phyloP scores from a whole-genome alignment of 1,284 basidiomycete genomes.

The Boletus smithii region DNA sequence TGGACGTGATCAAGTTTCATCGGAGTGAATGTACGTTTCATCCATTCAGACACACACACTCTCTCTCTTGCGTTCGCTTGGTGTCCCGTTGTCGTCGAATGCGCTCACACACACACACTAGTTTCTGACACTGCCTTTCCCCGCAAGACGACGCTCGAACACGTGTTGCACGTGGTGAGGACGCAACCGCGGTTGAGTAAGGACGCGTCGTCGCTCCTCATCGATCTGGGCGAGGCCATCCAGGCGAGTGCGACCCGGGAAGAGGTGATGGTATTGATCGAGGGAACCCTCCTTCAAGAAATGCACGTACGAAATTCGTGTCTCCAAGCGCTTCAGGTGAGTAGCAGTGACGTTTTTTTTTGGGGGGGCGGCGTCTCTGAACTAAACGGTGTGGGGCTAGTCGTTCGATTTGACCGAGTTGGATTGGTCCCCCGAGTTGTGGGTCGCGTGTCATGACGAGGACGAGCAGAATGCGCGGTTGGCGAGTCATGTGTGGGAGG shows the following conservation, averaged over 20 bases:
- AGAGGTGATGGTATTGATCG: constrained; percentile 69
- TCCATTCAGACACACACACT: too few species aligned
- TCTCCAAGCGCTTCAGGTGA: constrained; percentile 86
- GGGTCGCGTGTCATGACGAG: constrained; percentile 87
- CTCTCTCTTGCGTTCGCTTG: too few species aligned
- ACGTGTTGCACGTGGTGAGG: constrained; percentile 74
- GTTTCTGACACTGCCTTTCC: constrained; percentile 73
- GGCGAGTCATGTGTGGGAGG: constrained; percentile 88
- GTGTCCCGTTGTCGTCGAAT: too few species aligned
- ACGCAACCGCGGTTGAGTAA: constrained; percentile 83
- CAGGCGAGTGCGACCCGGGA: constrained; percentile 57
- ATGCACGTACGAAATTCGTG: constrained; percentile 87
- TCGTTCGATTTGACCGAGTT: constrained; percentile 93
- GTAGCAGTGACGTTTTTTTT: constrained; percentile 68
- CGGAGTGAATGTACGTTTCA: constrained; percentile 76
- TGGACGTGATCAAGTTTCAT: constrained; percentile 88
- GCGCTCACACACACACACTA: constrained; percentile 26
- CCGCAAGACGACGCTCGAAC: constrained; percentile 64
- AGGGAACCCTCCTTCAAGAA: constrained; percentile 83
- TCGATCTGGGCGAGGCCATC: constrained; percentile 84
- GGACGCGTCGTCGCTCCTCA: constrained; percentile 79
- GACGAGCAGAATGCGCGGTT: constrained; percentile 90
- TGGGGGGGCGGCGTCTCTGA: constrained; percentile 1
- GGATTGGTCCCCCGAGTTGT: constrained; percentile 89
- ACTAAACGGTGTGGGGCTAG: constrained; percentile 47